These are phyloP conservation scores for Kernera saxatilis DNA, from an alignment of 345 rosid species.

Conservation along the genomic window DNA sequence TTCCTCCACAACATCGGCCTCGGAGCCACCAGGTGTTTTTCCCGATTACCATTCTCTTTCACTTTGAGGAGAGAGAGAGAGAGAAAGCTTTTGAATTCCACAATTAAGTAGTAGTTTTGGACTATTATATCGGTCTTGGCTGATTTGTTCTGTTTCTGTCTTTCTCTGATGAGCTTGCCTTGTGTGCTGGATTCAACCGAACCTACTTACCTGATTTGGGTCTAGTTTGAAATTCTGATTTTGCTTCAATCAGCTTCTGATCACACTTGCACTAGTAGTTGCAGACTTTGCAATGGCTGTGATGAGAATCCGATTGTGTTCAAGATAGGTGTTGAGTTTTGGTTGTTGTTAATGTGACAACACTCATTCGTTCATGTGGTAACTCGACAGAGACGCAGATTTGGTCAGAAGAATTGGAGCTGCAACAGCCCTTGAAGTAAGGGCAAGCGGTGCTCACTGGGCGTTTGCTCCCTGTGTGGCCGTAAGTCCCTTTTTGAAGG, in stretches of 20 bases:
- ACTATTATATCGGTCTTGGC: neutral
- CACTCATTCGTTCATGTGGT: neutral
- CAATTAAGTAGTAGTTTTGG: neutral
- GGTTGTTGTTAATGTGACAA: neutral
- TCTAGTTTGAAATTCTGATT: neutral
- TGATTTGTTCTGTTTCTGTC: neutral
- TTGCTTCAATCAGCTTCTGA: too few species aligned
- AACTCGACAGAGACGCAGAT: constrained; percentile 52
- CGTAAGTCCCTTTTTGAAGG: constrained; percentile 39
- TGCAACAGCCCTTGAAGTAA: constrained; percentile 93
- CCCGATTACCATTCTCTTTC: neutral
- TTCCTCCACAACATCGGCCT: constrained; percentile 86
- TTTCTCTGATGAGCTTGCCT: neutral
- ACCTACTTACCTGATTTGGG: neutral
- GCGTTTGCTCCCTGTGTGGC: constrained; percentile 88
- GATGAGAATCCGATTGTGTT: neutral
- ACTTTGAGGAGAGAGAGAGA: neutral
- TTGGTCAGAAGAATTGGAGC: constrained; percentile 62
- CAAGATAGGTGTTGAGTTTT: neutral
- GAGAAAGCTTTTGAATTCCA: neutral
- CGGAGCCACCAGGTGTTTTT: constrained; percentile 75
- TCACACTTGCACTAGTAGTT: too few species aligned
- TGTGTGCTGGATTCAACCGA: neutral
- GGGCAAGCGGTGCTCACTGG: constrained; percentile 80
- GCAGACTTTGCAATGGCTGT: neutral